Percentiles rank a stretch among this genome's conserved stretches.
Conservation (phyloP, 805 yeast genomes). For the Ogataea methylovora region DNA sequence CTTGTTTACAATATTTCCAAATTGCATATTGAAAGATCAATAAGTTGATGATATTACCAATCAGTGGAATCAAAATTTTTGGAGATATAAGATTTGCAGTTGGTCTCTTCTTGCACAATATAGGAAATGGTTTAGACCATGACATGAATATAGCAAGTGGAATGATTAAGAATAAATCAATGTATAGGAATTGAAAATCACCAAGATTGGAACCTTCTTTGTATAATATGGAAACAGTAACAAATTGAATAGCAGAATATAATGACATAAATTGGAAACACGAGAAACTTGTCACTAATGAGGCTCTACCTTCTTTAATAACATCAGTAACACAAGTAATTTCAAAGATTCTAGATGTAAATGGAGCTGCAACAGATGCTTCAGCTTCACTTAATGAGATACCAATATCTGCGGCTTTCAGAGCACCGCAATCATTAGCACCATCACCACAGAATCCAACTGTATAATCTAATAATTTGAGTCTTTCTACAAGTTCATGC, state of each 20-base stretch:
- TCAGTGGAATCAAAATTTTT: slow-evolving; percentile 73
- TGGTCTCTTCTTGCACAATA: slow-evolving; percentile 67
- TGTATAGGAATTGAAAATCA: slow-evolving; percentile 92
- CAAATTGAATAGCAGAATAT: slow-evolving; percentile 93
- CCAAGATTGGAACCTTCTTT: slow-evolving; percentile 89
- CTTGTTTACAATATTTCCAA: slow-evolving; percentile 42
- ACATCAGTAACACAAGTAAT: slow-evolving; percentile 90
- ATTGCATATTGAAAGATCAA: slow-evolving; percentile 57
- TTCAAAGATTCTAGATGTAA: slow-evolving; percentile 84
- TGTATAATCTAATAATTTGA: slow-evolving; percentile 80
- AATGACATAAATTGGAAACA: slow-evolving; percentile 98
- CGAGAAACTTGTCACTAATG: slow-evolving; percentile 89
- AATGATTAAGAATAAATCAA: slow-evolving; percentile 81
- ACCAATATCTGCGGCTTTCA: slow-evolving; percentile 97
- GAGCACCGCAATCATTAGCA: slow-evolving; percentile 98
- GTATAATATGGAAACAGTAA: slow-evolving; percentile 79
- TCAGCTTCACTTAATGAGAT: slow-evolving; percentile 95
- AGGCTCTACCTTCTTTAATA: slow-evolving; percentile 89
- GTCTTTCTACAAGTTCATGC: slow-evolving; percentile 85
- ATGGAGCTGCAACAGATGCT: slow-evolving; percentile 98
- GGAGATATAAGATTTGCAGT: slow-evolving; percentile 90
- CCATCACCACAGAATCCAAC: slow-evolving; percentile 99
- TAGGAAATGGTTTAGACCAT: slow-evolving; percentile 78
- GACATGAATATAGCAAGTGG: slow-evolving; percentile 98
- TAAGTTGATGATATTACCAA: slow-evolving; percentile 67